A percentile compares a stretch with the other conserved stretches of the same genome.
phyloP scores from a whole-genome alignment of 1,284 basidiomycete genomes.

The Leccinum subfulvum region DNA sequence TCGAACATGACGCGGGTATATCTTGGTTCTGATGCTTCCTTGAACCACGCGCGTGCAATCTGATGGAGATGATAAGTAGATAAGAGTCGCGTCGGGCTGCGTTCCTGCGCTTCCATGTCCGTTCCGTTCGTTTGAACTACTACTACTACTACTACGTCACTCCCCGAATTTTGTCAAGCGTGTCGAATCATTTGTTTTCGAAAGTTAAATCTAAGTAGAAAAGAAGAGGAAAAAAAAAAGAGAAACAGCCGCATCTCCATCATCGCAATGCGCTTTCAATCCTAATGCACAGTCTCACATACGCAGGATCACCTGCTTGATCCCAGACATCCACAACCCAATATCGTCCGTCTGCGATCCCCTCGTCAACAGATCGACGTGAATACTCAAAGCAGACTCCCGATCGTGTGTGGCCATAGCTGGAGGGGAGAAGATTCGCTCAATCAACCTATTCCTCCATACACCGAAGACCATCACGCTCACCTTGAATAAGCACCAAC shows the following conservation, averaged over 20 bases:
- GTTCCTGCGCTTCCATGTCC: too few relatives aligned
- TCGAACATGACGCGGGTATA: not conserved
- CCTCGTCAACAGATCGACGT: conserved; percentile 75
- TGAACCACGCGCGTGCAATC: too few relatives aligned
- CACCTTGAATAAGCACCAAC: conserved; percentile 66
- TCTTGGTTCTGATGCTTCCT: too few relatives aligned
- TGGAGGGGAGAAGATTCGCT: conserved; percentile 44
- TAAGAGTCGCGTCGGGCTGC: too few relatives aligned
- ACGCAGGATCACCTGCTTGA: conserved; percentile 79
- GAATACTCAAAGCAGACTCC: conserved; percentile 69
- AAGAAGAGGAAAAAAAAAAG: not conserved
- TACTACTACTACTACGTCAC: too few relatives aligned
- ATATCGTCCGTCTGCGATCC: conserved; percentile 80
- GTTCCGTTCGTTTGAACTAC: too few relatives aligned
- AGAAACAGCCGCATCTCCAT: too few relatives aligned
- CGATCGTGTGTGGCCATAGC: conserved; percentile 76
- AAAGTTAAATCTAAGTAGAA: not conserved
- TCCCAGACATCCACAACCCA: conserved; percentile 82
- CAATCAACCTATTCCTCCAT: conserved; percentile 34
- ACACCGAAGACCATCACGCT: not conserved
- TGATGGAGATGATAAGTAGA: too few relatives aligned
- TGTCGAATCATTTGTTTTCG: too few relatives aligned
- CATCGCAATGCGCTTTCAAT: not conserved
- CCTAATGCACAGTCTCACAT: conserved; percentile 34
- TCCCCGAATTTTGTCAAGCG: too few relatives aligned